A percentile compares a stretch with the other conserved stretches of the same genome.
Evolutionary conservation across 2,329 filamentous ascomycete species (phyloP).

Genomic region (Ascomycota sp.): DNA sequence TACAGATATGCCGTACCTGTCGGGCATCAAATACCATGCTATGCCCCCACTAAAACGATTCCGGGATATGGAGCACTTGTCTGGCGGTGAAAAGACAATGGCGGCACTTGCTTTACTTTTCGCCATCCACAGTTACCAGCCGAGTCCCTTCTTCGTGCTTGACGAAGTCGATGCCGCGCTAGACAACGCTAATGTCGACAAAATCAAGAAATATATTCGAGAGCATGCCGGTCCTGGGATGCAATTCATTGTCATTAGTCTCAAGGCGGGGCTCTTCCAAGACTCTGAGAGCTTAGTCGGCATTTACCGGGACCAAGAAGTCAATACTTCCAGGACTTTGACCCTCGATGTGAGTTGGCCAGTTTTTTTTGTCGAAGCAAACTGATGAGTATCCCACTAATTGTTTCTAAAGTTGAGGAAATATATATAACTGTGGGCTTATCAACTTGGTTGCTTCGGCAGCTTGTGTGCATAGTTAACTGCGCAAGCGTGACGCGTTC

Average conservation of each 20-base stretch:
- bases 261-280: slow-evolving; percentile 92
- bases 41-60: slow-evolving; percentile 98
- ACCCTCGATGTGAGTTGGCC: slow-evolving; percentile 71
- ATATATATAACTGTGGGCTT: too few relatives aligned
- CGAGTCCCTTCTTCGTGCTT: slow-evolving; percentile 89
- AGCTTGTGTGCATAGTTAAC: too few relatives aligned
- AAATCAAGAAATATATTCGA: slow-evolving; percentile 89
- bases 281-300: slow-evolving; percentile 90
- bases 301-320: slow-evolving; percentile 84
- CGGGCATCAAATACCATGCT: slow-evolving; percentile 93
- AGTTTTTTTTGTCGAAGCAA: too few relatives aligned
- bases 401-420: too few relatives aligned
- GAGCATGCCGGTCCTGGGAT: slow-evolving; percentile 90
- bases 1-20: slow-evolving; percentile 86
- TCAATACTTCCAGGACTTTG: slow-evolving; percentile 78
- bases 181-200: slow-evolving; percentile 93
- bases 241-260: slow-evolving; percentile 96
- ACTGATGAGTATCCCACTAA: too few relatives aligned
- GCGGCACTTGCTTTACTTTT: slow-evolving; percentile 90
- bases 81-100: slow-evolving; percentile 97
- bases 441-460: too few relatives aligned
- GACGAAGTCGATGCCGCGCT: slow-evolving; percentile 95
- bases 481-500: too few relatives aligned
- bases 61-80: slow-evolving; percentile 96
- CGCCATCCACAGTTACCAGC: slow-evolving; percentile 90